A percentile compares a stretch with the other conserved stretches of the same genome.
phyloP scores from a whole-genome alignment of 1,139 yeast species.

The Candida tetrigidarum region DNA sequence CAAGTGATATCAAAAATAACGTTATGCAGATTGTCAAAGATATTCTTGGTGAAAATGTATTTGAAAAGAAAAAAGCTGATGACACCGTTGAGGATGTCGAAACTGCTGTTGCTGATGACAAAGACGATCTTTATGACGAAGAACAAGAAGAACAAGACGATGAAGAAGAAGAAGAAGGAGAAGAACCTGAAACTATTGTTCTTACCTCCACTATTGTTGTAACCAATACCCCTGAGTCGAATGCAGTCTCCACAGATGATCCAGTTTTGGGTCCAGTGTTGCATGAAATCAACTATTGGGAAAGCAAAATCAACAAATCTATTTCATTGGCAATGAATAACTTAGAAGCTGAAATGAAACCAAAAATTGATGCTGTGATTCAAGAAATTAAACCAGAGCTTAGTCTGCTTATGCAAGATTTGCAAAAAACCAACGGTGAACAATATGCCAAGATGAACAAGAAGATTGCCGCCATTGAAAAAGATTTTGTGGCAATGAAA shows the following conservation, averaged over 20 bases:
- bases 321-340: conserved; percentile 46
- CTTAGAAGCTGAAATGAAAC: conserved; percentile 43
- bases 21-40: conserved; percentile 28
- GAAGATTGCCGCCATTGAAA: conserved; percentile 53
- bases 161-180: conserved; percentile 14
- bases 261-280: conserved; percentile 25
- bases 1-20: conserved; percentile 16
- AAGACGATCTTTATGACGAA: conserved; percentile 12
- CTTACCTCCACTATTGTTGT: conserved; percentile 37
- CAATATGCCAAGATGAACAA: conserved; percentile 51
- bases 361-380: conserved; percentile 36
- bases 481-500: conserved; percentile 48
- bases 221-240: conserved; percentile 16
- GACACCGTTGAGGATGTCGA: conserved; percentile 13
- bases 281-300: conserved; percentile 38
- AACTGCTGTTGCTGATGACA: conserved; percentile 15
- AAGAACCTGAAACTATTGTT: conserved; percentile 28
- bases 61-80: conserved; percentile 13
- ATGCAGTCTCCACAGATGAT: conserved; percentile 13
- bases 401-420: conserved; percentile 40
- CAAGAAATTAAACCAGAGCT: conserved; percentile 39
- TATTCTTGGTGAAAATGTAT: conserved; percentile 19
- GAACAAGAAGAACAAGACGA: conserved; percentile 18
- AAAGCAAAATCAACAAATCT: conserved; percentile 41
- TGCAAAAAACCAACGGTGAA: conserved; percentile 46